Conservation (phyloP, 129 eudicot genomes). For the Kitagawia praeruptora region DNA sequence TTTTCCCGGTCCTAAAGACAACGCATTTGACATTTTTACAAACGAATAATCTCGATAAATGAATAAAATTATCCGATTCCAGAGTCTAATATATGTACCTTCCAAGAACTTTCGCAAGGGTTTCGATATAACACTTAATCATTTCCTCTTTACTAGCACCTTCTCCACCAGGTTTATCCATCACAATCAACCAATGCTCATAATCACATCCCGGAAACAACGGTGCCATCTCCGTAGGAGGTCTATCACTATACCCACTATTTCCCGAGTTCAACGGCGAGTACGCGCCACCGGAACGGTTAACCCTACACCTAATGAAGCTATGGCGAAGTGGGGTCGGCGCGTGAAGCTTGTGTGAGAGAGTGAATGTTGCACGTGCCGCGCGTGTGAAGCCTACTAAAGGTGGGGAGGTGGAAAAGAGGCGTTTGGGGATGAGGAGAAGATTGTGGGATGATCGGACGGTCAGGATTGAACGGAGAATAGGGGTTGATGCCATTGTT, state of each 20-base stretch:
- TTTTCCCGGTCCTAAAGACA: neutral
- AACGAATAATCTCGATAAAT: neutral
- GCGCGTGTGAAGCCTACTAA: constrained; percentile 22
- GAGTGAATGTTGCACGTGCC: neutral
- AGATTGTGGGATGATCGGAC: constrained; percentile 4
- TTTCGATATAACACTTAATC: constrained; percentile 77
- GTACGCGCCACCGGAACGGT: constrained; percentile 42
- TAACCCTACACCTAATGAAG: constrained; percentile 30
- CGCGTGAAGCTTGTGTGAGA: constrained; percentile 27
- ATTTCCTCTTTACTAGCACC: constrained; percentile 79
- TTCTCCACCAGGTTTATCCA: constrained; percentile 96
- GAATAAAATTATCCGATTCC: neutral
- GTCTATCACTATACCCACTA: constrained; percentile 48
- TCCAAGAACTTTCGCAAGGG: constrained; percentile 78
- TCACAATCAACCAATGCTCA: constrained; percentile 93
- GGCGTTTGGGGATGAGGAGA: constrained; percentile 20
- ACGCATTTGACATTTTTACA: neutral
- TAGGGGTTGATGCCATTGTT: neutral
- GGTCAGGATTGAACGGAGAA: constrained; percentile 13
- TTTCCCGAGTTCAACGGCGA: constrained; percentile 49
- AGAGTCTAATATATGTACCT: constrained; percentile 32
- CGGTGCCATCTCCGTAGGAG: constrained; percentile 86
- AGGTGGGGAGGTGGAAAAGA: constrained; percentile 22
- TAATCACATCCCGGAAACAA: constrained; percentile 95
- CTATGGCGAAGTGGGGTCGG: constrained; percentile 17